Conservation (phyloP, 2,329 filamentous ascomycete species). For the Malbranchea zuffiana region DNA sequence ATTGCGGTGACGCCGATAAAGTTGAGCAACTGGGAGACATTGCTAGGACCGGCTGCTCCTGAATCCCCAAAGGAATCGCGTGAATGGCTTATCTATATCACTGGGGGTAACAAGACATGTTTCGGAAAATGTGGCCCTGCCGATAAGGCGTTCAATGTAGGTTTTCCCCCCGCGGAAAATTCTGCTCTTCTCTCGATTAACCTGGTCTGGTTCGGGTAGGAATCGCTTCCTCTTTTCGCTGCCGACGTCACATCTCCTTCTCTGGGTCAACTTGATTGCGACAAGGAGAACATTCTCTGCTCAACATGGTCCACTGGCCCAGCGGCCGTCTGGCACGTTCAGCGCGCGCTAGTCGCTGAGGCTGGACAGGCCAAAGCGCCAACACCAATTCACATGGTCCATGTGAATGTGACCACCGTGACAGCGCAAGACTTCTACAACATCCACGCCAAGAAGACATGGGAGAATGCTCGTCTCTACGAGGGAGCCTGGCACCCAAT, state of each 20-base stretch:
- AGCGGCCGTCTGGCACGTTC: constrained; percentile 48
- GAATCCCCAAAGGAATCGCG: constrained; percentile 27
- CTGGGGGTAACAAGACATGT: constrained; percentile 55
- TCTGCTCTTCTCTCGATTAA: constrained; percentile 4
- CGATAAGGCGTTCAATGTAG: constrained; percentile 43
- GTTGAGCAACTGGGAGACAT: constrained; percentile 46
- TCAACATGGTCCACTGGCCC: constrained; percentile 48
- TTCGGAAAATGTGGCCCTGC: constrained; percentile 47
- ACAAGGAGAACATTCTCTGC: constrained; percentile 48
- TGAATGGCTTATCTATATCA: constrained; percentile 51
- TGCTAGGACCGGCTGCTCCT: constrained; percentile 37
- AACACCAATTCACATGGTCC: constrained; percentile 43
- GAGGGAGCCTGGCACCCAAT: constrained; percentile 52
- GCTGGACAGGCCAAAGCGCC: constrained; percentile 43
- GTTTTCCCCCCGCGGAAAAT: constrained; percentile 12
- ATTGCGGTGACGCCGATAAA: constrained; percentile 45
- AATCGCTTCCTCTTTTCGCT: constrained; percentile 44
- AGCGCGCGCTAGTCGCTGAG: constrained; percentile 41
- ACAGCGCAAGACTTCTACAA: constrained; percentile 47
- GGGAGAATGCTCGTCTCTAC: constrained; percentile 42
- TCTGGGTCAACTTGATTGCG: constrained; percentile 50
- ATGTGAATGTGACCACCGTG: constrained; percentile 48
- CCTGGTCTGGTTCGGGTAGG: constrained; percentile 25
- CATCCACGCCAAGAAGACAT: constrained; percentile 47
- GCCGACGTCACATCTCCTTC: constrained; percentile 45